Evolutionary conservation across 176 grass and related monocot genomes (phyloP), one percentile per base, ranked within the genome.

Genomic region (Olyra latifolia): DNA sequence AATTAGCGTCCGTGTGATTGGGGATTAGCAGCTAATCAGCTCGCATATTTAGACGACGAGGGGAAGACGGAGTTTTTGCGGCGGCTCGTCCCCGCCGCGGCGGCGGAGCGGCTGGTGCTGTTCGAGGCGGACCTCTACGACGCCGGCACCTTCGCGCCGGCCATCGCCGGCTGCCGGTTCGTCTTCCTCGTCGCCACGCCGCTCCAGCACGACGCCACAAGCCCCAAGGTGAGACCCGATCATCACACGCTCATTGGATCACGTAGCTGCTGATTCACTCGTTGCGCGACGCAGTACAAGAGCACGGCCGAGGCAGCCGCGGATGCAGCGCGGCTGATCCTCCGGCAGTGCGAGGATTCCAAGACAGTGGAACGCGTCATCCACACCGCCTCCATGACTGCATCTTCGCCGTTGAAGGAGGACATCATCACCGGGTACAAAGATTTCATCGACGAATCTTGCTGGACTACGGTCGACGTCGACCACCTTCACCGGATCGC

Each of bases 141-240:
- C 25, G 85, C 93, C 43, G 47, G 60, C 54, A 80, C 84, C 17
- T 92, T 89, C 44, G 87, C 79, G 8, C 80, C 93, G 11, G 80
- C 89, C 41, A 87, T 95, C 77, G 44, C 41, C 61, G 87, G 82
- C 41, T 90, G 90, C 77, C 83, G 59, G n/a, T 86, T 77, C 63
- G 84, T 95, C n/a, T 92, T 95, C 85, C 82, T 92, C 39, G 15
- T 95, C 61, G 89, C 89, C 66, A 92, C 89, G 77, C 87, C 81
- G 0, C 71, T 30, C 52, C 6, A 74, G 9, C 67, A 58, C 40
- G 60, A 84, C 22, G 23, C 66, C 59, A 40, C 64, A 46, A 40
- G 29, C 32, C 64, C 84, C 72, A 87, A 58, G 55, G 55, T 58
- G 10, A 58, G 23, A 10, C 20, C 54, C 32, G 32, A 35, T 4